phyloP scores from a whole-genome alignment of 2,329 filamentous ascomycete species.

The Domatiomyces catenatus region DNA sequence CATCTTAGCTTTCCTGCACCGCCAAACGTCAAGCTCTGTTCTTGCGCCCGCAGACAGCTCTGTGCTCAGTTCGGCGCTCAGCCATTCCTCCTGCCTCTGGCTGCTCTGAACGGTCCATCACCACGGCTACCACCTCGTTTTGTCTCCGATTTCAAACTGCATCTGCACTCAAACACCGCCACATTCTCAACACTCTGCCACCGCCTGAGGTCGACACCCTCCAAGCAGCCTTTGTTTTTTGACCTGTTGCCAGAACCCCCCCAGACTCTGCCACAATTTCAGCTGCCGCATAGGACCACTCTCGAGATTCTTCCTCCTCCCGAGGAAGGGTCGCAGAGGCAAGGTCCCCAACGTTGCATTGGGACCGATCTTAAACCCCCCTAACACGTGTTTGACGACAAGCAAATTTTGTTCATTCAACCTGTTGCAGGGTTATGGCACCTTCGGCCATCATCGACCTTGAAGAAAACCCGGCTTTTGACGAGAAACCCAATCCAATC shows the following conservation, averaged over 20 bases:
- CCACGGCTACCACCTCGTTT: constrained; percentile 16
- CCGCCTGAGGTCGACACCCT: constrained; percentile 23
- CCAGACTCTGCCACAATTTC: constrained; percentile 46
- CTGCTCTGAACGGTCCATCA: constrained; percentile 12
- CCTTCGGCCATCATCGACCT: constrained; percentile 44
- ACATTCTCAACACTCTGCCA: constrained; percentile 34
- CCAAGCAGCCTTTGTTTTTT: constrained; percentile 10
- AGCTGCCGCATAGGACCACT: constrained; percentile 99
- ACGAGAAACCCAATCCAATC: constrained; percentile 18
- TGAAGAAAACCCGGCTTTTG: constrained; percentile 7
- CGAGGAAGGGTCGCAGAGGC: constrained; percentile 99
- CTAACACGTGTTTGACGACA: constrained; percentile 44
- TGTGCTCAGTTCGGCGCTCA: background rate
- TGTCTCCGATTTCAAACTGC: constrained; percentile 27
- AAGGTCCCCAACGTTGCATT: constrained; percentile 69
- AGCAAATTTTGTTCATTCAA: constrained; percentile 10
- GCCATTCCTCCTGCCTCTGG: constrained; percentile 11
- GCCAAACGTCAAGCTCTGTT: background rate
- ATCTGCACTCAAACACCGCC: constrained; percentile 27
- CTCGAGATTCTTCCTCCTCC: constrained; percentile 96
- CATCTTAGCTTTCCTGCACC: background rate
- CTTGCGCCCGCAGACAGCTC: background rate
- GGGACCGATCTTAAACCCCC: constrained; percentile 92
- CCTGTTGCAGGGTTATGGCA: constrained; percentile 49
- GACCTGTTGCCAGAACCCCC: constrained; percentile 9